Evolutionary conservation across 148 eudicot species (phyloP).

Genomic region (Rheum nobile): DNA sequence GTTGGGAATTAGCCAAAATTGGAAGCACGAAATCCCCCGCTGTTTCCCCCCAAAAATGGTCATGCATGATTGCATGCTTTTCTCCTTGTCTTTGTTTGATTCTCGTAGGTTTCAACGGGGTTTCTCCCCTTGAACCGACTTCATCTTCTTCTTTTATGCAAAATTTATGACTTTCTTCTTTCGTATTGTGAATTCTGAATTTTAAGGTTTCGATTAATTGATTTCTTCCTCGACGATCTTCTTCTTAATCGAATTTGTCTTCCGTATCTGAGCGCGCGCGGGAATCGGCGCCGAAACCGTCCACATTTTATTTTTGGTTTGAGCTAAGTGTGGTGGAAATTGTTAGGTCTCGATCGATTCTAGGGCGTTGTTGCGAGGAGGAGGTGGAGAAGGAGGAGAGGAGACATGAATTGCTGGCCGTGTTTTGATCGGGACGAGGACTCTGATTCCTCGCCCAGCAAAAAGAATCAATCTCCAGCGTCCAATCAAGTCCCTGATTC

Average conservation of each 20-base stretch:
- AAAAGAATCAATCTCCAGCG: not conserved
- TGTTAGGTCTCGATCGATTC: not conserved
- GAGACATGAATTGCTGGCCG: slow-evolving; percentile 12
- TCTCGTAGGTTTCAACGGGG: slow-evolving; percentile 6
- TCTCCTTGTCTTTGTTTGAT: not conserved
- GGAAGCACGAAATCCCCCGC: not conserved
- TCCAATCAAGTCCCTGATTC: not conserved
- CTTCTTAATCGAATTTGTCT: not conserved
- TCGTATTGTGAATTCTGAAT: not conserved
- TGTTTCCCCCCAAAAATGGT: not conserved
- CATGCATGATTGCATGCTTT: not conserved
- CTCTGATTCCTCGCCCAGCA: not conserved
- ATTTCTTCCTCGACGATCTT: not conserved
- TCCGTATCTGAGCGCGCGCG: not conserved
- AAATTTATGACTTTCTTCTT: not conserved
- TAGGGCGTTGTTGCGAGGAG: slow-evolving; percentile 2
- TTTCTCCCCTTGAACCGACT: slow-evolving; percentile 2
- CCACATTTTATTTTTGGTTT: not conserved
- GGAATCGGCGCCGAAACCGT: not conserved
- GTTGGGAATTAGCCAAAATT: not conserved
- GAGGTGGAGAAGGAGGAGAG: not conserved
- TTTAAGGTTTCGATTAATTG: not conserved
- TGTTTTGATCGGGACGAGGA: slow-evolving; percentile 8
- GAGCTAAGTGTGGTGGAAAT: not conserved
- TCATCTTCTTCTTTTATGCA: not conserved